Conservation (phyloP, 805 yeast species). For the Cyberlindnera mississippiensis region DNA sequence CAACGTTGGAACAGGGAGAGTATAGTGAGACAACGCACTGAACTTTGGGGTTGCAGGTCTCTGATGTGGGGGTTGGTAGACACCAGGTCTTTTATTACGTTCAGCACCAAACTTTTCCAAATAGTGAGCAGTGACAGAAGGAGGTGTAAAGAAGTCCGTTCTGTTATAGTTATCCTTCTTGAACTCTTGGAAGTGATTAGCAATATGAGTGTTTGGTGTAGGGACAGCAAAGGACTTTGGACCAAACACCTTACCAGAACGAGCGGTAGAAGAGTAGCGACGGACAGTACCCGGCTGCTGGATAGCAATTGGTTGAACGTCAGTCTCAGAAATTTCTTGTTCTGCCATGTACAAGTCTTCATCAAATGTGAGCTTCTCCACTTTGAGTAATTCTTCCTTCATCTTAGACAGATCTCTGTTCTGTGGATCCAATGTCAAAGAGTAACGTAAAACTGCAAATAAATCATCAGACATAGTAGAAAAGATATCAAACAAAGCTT, state of each 20-base stretch:
- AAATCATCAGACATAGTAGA: slow-evolving; percentile 84
- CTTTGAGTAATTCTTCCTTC: slow-evolving; percentile 53
- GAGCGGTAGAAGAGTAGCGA: slow-evolving; percentile 23
- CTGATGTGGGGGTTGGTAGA: slow-evolving; percentile 27
- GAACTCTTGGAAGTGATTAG: slow-evolving; percentile 36
- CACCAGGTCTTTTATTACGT: slow-evolving; percentile 27
- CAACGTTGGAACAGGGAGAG: slow-evolving; percentile 1
- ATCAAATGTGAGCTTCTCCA: slow-evolving; percentile 76
- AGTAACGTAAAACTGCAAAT: slow-evolving; percentile 74
- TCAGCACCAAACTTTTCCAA: slow-evolving; percentile 56
- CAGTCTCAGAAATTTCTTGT: slow-evolving; percentile 30
- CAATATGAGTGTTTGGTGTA: slow-evolving; percentile 45
- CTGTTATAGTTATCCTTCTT: slow-evolving; percentile 44
- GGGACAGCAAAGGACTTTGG: slow-evolving; percentile 59
- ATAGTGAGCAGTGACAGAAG: slow-evolving; percentile 64
- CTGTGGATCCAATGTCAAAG: slow-evolving; percentile 80
- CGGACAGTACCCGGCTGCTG: slow-evolving; percentile 6
- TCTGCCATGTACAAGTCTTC: slow-evolving; percentile 56
- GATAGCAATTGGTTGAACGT: slow-evolving; percentile 24
- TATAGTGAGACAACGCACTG: slow-evolving; percentile 11
- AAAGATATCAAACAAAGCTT: slow-evolving; percentile 86
- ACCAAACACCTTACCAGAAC: slow-evolving; percentile 29
- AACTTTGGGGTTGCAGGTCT: slow-evolving; percentile 25
- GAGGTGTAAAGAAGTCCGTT: slow-evolving; percentile 76
- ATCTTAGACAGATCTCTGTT: slow-evolving; percentile 68